phyloP scores from a whole-genome alignment of 805 yeast genomes.

The Candida anglica region DNA sequence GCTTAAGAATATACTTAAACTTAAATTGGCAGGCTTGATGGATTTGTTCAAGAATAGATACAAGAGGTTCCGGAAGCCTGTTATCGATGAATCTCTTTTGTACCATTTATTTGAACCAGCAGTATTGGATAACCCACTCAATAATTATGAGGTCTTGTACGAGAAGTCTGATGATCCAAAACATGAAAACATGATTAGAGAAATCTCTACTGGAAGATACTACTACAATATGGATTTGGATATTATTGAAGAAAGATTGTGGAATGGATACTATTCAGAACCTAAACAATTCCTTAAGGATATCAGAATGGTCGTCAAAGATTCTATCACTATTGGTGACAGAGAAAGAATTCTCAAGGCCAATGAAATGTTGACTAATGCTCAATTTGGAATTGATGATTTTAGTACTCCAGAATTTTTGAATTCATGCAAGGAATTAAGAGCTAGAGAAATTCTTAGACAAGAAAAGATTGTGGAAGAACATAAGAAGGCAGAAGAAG shows the following conservation, averaged over 20 bases:
- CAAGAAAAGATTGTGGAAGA: slow-evolving; percentile 41
- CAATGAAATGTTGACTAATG: slow-evolving; percentile 93
- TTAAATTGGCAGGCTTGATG: slow-evolving; percentile 83
- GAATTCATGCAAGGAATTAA: slow-evolving; percentile 71
- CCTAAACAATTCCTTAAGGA: slow-evolving; percentile 88
- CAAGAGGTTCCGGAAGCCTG: slow-evolving; percentile 86
- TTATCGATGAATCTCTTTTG: slow-evolving; percentile 72
- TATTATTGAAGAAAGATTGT: slow-evolving; percentile 86
- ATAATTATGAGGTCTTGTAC: slow-evolving; percentile 35
- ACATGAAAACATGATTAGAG: slow-evolving; percentile 73
- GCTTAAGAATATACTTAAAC: slow-evolving; percentile 77
- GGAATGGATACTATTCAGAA: slow-evolving; percentile 95
- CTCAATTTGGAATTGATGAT: slow-evolving; percentile 93
- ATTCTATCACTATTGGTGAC: slow-evolving; percentile 70
- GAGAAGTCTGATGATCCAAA: slow-evolving; percentile 43
- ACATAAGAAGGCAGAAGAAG: slow-evolving; percentile 23
- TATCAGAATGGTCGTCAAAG: slow-evolving; percentile 77
- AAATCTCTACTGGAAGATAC: slow-evolving; percentile 65
- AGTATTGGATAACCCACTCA: slow-evolving; percentile 32
- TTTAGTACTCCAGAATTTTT: slow-evolving; percentile 68
- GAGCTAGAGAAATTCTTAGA: slow-evolving; percentile 58
- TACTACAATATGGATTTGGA: slow-evolving; percentile 91
- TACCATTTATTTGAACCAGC: slow-evolving; percentile 74
- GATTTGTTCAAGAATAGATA: slow-evolving; percentile 84
- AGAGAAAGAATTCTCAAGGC: slow-evolving; percentile 79